Evolutionary conservation across 2,329 filamentous ascomycete species (phyloP).

Genomic region (Calonectria naviculata): DNA sequence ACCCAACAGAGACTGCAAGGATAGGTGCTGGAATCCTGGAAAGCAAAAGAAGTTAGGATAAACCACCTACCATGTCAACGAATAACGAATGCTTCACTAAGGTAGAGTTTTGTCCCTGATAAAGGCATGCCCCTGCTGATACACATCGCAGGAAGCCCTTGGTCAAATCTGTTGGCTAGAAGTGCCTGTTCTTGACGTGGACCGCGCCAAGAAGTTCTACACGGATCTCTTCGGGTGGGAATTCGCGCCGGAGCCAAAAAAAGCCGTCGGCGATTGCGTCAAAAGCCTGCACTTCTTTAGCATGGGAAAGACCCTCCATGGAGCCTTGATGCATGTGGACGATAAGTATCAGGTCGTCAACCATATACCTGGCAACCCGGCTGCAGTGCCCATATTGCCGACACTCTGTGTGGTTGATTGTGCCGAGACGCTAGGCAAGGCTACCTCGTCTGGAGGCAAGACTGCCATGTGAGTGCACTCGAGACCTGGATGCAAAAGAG

Average conservation of each 20-base stretch:
- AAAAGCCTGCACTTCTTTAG: constrained; percentile 49
- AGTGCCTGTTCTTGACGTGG: constrained; percentile 48
- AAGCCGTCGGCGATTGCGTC: constrained; percentile 34
- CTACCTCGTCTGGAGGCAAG: constrained; percentile 45
- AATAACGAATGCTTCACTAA: constrained; percentile 25
- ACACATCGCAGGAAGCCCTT: constrained; percentile 31
- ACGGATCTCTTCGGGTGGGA: constrained; percentile 49
- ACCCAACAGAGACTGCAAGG: neutral
- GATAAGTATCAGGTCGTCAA: constrained; percentile 43
- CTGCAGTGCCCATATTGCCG: constrained; percentile 44
- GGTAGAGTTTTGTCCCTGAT: constrained; percentile 6
- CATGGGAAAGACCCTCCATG: constrained; percentile 45
- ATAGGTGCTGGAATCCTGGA: neutral
- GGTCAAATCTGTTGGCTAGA: constrained; percentile 54
- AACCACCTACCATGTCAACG: neutral
- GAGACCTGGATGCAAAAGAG: neutral
- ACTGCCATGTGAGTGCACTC: constrained; percentile 46
- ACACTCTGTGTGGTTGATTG: constrained; percentile 48
- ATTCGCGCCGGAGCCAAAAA: constrained; percentile 32
- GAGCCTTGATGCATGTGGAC: constrained; percentile 48
- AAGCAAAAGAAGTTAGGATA: neutral
- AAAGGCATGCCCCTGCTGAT: neutral
- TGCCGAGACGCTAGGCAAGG: constrained; percentile 43
- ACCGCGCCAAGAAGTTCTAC: constrained; percentile 51
- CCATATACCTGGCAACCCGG: constrained; percentile 36